phyloP scores from a whole-genome alignment of 169 alveolate species.

The Plasmodium vivax region DNA sequence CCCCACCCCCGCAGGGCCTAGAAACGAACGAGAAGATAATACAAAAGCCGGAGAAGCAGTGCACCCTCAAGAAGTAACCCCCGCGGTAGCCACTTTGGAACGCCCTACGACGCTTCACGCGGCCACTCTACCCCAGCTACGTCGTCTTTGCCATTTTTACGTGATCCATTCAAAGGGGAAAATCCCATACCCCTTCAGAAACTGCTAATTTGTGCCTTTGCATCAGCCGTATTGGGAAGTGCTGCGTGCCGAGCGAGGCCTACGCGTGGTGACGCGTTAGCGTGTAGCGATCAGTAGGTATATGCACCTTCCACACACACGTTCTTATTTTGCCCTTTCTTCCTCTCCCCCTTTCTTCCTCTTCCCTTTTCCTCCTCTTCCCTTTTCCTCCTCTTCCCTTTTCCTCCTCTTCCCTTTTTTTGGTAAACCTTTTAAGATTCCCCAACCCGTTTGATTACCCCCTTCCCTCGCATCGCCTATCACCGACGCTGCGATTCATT shows the following conservation, averaged over 20 bases:
- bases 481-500: neutral
- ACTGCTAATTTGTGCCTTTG: neutral
- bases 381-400: neutral
- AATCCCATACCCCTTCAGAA: neutral
- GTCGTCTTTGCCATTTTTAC: neutral
- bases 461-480: neutral
- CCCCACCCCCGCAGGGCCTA: neutral
- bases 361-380: neutral
- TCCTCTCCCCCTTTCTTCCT: neutral
- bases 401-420: too few relatives aligned
- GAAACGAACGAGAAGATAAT: slow-evolving; percentile 81
- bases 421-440: neutral
- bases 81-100: neutral
- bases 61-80: slow-evolving; percentile 73
- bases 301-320: neutral
- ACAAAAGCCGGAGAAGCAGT: slow-evolving; percentile 78
- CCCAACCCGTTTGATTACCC: neutral
- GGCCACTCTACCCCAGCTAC: neutral
- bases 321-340: neutral
- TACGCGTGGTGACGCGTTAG: neutral
- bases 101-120: neutral
- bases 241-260: neutral
- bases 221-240: neutral
- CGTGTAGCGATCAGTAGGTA: neutral
- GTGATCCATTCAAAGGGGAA: neutral